phyloP scores from a whole-genome alignment of 2,329 filamentous ascomycete genomes.

The Microcera coccophila region DNA sequence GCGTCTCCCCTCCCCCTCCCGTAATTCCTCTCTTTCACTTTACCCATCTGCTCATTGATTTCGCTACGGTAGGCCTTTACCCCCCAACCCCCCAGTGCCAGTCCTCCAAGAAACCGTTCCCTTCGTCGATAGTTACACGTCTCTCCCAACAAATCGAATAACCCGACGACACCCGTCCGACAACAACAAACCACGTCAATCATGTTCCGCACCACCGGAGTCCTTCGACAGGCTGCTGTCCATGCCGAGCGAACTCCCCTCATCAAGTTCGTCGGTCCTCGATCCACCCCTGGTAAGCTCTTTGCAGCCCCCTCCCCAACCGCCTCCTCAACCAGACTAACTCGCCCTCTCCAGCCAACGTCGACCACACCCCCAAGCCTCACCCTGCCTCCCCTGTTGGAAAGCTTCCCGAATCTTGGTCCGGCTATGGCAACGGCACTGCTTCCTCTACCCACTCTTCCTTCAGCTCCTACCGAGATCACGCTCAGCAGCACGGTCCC shows the following conservation, averaged over 20 bases:
- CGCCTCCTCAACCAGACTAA: not conserved
- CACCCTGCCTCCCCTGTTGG: conserved; percentile 69
- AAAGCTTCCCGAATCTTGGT: conserved; percentile 56
- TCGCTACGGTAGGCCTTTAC: not conserved
- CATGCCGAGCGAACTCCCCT: conserved; percentile 58
- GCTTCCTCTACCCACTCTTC: conserved; percentile 48
- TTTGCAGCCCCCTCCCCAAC: not conserved
- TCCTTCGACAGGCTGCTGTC: conserved; percentile 56
- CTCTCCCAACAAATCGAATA: conserved; percentile 8
- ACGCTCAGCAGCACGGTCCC: conserved; percentile 74
- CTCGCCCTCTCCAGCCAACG: conserved; percentile 46
- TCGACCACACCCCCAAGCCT: conserved; percentile 70
- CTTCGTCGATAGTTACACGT: not conserved
- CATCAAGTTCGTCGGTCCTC: conserved; percentile 60
- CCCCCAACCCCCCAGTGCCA: not conserved
- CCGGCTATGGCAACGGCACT: conserved; percentile 31
- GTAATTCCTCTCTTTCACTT: not conserved
- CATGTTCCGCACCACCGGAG: conserved; percentile 55
- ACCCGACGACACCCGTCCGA: conserved; percentile 7
- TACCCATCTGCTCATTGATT: not conserved
- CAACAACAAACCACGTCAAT: conserved; percentile 11
- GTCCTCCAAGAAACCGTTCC: not conserved
- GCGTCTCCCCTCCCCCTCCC: not conserved
- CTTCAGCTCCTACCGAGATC: conserved; percentile 74
- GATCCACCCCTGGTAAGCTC: conserved; percentile 54